Conservation (phyloP, 208 protist species). For the Crithidia expoeki region DNA sequence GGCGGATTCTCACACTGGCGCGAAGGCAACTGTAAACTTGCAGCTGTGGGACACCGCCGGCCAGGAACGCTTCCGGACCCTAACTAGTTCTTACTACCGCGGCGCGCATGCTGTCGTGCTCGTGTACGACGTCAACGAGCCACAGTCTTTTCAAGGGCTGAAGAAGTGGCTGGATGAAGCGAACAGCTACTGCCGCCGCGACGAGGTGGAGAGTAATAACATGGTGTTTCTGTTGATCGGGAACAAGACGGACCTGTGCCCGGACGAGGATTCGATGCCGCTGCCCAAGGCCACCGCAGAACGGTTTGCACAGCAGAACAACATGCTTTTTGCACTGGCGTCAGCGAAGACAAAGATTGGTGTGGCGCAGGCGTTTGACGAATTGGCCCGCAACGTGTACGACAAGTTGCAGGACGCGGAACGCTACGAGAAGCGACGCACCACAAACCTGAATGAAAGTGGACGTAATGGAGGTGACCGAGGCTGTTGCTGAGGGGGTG, state of each 20-base stretch:
- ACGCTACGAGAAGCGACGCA: slow-evolving; percentile 26
- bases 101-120: slow-evolving; percentile 83
- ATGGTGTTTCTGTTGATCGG: slow-evolving; percentile 81
- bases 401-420: slow-evolving; percentile 45
- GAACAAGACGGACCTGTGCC: slow-evolving; percentile 82
- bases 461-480: slow-evolving; percentile 9
- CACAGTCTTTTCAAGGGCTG: slow-evolving; percentile 72
- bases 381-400: slow-evolving; percentile 69
- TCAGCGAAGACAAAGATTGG: slow-evolving; percentile 80
- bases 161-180: slow-evolving; percentile 82
- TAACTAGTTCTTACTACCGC: slow-evolving; percentile 86
- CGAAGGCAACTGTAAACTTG: slow-evolving; percentile 75
- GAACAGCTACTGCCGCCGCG: slow-evolving; percentile 53
- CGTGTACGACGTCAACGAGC: slow-evolving; percentile 90
- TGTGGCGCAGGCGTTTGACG: slow-evolving; percentile 84
- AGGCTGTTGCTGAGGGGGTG: slow-evolving; percentile 20
- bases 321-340: slow-evolving; percentile 85
- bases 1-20: slow-evolving; percentile 38
- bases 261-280: slow-evolving; percentile 45
- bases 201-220: slow-evolving; percentile 34
- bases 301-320: slow-evolving; percentile 65
- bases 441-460: slow-evolving; percentile 19
- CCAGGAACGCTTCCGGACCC: slow-evolving; percentile 85
- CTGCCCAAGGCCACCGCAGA: slow-evolving; percentile 56
- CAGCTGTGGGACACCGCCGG: slow-evolving; percentile 92